These are phyloP conservation scores for Conticribra weissflogii DNA, from an alignment of 108 stramenopile species.

Conservation along the genomic window DNA sequence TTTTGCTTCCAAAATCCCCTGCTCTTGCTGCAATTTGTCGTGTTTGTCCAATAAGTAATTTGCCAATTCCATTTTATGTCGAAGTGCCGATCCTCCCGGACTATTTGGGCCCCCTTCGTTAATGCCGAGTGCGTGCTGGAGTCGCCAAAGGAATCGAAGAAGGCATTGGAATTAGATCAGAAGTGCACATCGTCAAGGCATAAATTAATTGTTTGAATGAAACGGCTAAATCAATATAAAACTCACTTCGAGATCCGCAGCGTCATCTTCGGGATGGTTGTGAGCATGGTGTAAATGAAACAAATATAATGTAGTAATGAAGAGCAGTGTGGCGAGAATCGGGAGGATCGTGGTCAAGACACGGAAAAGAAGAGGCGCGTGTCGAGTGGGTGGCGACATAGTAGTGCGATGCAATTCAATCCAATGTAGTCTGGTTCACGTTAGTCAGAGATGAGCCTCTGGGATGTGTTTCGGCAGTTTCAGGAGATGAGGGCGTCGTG, in stretches of 20 bases:
- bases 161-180: no score
- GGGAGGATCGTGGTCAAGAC: constrained; percentile 21
- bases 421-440: neutral
- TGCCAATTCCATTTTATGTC: constrained; percentile 44
- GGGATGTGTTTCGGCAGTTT: no score
- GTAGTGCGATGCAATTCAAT: neutral
- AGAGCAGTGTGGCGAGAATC: constrained; percentile 10
- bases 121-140: constrained; percentile 5
- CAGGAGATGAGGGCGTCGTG: no score
- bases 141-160: no score
- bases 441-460: no score
- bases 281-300: constrained; percentile 44
- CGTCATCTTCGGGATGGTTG: constrained; percentile 25
- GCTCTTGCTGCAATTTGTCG: constrained; percentile 7
- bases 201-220: no score
- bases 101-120: constrained; percentile 24
- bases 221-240: neutral
- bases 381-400: constrained; percentile 3
- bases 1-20: constrained; percentile 25
- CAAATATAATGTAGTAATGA: constrained; percentile 35
- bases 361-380: constrained; percentile 22
- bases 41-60: constrained; percentile 29
- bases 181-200: no score
- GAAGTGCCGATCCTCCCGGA: constrained; percentile 27
- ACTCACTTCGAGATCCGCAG: constrained; percentile 15